A percentile compares a stretch with the other conserved stretches of the same genome.
These are phyloP conservation scores for Lasiodiplodia theobromae DNA, from an alignment of 2,329 filamentous ascomycete species.

Conservation along the genomic window DNA sequence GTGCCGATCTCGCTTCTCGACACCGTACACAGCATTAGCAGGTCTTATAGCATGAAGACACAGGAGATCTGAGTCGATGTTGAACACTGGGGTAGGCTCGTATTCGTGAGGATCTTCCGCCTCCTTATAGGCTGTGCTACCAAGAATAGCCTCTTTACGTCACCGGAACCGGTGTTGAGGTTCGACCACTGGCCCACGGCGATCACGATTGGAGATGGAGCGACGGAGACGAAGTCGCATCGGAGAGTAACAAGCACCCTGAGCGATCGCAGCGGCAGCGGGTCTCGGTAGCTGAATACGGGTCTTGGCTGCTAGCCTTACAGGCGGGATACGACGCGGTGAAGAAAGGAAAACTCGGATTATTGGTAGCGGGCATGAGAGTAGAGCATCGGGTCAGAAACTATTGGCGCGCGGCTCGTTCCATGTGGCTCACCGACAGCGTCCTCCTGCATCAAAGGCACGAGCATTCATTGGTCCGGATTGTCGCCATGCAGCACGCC, in stretches of 20 bases:
- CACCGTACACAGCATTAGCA: slow-evolving; percentile 20
- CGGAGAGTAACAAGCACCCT: background rate
- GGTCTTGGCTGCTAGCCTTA: slow-evolving; percentile 23
- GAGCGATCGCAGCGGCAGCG: background rate
- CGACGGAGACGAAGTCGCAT: slow-evolving; percentile 1
- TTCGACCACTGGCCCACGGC: slow-evolving; percentile 1
- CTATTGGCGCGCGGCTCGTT: slow-evolving; percentile 4
- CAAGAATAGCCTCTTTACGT: slow-evolving; percentile 19
- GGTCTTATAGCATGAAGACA: slow-evolving; percentile 9
- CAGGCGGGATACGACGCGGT: slow-evolving; percentile 1
- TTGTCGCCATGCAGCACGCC: slow-evolving; percentile 12
- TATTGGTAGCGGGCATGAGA: background rate
- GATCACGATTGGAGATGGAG: background rate
- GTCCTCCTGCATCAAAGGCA: background rate
- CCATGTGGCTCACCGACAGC: background rate
- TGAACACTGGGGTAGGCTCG: background rate
- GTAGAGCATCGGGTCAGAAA: background rate
- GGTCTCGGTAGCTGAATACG: slow-evolving; percentile 21
- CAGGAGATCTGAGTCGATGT: slow-evolving; percentile 5
- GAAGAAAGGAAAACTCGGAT: slow-evolving; percentile 6
- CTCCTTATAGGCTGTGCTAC: slow-evolving; percentile 18
- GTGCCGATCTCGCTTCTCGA: slow-evolving; percentile 9
- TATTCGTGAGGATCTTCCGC: slow-evolving; percentile 20
- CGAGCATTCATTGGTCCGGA: background rate
- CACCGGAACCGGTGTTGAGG: slow-evolving; percentile 9